Conservation (phyloP, 306 rosid species). For the Quercus engelmannii region DNA sequence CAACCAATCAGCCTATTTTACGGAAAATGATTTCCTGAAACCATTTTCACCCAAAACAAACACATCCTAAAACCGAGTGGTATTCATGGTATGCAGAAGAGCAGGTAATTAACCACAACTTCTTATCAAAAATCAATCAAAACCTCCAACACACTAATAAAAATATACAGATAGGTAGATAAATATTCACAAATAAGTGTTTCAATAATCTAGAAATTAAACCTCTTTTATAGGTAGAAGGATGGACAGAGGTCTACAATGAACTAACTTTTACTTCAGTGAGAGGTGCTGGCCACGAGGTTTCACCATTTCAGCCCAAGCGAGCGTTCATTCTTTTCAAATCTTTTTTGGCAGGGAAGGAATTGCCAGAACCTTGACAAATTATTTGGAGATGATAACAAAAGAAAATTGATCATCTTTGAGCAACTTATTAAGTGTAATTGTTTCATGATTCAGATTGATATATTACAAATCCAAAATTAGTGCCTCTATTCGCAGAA, state of each 20-base stretch:
- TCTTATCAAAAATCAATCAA: neutral
- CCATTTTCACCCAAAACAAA: no score
- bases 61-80: conserved; percentile 46
- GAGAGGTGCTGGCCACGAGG: conserved; percentile 83
- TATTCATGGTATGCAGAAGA: conserved; percentile 65
- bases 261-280: conserved; percentile 73
- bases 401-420: neutral
- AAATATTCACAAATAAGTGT: neutral
- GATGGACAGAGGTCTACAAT: conserved; percentile 76
- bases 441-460: conserved; percentile 12
- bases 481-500: neutral
- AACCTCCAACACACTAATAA: neutral
- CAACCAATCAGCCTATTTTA: no score
- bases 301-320: conserved; percentile 63
- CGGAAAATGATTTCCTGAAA: no score
- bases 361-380: conserved; percentile 53
- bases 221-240: conserved; percentile 49
- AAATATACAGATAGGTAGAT: neutral
- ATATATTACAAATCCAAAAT: conserved; percentile 23
- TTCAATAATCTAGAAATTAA: neutral
- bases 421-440: neutral
- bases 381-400: neutral
- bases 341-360: conserved; percentile 64
- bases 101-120: conserved; percentile 42
- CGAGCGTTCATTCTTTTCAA: conserved; percentile 59